phyloP scores from a whole-genome alignment of 2,329 filamentous ascomycete species.

The Cladobotryum mycophilum region DNA sequence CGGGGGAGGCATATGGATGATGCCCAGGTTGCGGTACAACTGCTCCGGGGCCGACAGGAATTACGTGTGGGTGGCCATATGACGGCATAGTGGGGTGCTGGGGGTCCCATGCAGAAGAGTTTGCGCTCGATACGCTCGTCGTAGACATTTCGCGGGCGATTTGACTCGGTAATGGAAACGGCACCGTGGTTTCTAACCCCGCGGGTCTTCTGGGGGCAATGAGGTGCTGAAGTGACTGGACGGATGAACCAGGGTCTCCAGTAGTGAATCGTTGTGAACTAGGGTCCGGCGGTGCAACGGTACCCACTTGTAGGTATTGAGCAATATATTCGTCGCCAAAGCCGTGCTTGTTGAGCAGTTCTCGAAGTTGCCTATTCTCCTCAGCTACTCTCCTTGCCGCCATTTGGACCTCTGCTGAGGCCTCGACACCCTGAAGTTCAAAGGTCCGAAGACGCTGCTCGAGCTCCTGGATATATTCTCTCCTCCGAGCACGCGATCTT shows the following conservation, averaged over 20 bases:
- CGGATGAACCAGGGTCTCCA: conserved; percentile 19
- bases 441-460: conserved; percentile 55
- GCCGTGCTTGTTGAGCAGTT: conserved; percentile 52
- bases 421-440: conserved; percentile 60
- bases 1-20: conserved; percentile 6
- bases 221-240: conserved; percentile 32
- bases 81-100: conserved; percentile 20
- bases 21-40: neutral
- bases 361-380: conserved; percentile 60
- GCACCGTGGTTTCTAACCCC: conserved; percentile 20
- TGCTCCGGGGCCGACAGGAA: neutral
- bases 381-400: conserved; percentile 62
- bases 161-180: conserved; percentile 25
- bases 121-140: conserved; percentile 26
- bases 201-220: conserved; percentile 31
- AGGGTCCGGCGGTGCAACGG: conserved; percentile 12
- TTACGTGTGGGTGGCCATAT: conserved; percentile 20
- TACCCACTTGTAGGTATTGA: conserved; percentile 27
- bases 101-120: conserved; percentile 28
- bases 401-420: conserved; percentile 63
- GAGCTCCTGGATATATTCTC: conserved; percentile 66
- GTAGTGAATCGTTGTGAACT: conserved; percentile 14
- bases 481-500: conserved; percentile 65
- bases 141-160: conserved; percentile 28
- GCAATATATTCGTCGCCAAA: conserved; percentile 51